phyloP scores from a whole-genome alignment of 2,329 filamentous ascomycete species.

The Penicillium verrucosum region DNA sequence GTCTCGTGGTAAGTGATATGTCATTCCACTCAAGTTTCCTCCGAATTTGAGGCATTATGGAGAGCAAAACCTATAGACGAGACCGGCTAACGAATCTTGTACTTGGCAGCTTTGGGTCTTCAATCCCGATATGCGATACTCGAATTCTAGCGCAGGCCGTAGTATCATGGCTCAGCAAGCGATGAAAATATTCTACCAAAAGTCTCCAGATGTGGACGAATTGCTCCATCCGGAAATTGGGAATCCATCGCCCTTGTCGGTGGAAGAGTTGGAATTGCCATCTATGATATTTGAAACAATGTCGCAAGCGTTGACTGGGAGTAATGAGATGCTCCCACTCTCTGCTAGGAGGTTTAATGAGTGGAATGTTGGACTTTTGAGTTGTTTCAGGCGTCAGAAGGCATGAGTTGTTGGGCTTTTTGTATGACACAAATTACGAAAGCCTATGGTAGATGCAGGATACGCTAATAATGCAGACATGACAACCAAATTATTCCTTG shows the following conservation, averaged over 20 bases:
- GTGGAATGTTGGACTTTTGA: slow-evolving; percentile 54
- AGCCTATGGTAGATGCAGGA: not conserved
- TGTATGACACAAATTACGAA: not conserved
- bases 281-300: slow-evolving; percentile 39
- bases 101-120: slow-evolving; percentile 56
- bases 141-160: slow-evolving; percentile 41
- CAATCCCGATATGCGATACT: slow-evolving; percentile 57
- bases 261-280: slow-evolving; percentile 50
- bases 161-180: slow-evolving; percentile 45
- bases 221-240: slow-evolving; percentile 38
- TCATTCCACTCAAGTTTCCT: not conserved
- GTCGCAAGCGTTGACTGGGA: slow-evolving; percentile 34
- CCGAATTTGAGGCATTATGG: not conserved
- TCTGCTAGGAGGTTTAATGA: slow-evolving; percentile 52
- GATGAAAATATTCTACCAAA: slow-evolving; percentile 57
- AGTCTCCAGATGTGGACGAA: slow-evolving; percentile 29
- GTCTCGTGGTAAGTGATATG: slow-evolving; percentile 36
- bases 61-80: not conserved
- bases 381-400: slow-evolving; percentile 39
- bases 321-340: slow-evolving; percentile 47
- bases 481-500: not conserved
- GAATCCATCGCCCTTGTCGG: slow-evolving; percentile 39
- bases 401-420: not conserved
- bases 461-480: not conserved
- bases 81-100: not conserved